These are phyloP conservation scores for Ustilago vetiveriae DNA, from an alignment of 1,284 basidiomycete genomes.

Conservation along the genomic window DNA sequence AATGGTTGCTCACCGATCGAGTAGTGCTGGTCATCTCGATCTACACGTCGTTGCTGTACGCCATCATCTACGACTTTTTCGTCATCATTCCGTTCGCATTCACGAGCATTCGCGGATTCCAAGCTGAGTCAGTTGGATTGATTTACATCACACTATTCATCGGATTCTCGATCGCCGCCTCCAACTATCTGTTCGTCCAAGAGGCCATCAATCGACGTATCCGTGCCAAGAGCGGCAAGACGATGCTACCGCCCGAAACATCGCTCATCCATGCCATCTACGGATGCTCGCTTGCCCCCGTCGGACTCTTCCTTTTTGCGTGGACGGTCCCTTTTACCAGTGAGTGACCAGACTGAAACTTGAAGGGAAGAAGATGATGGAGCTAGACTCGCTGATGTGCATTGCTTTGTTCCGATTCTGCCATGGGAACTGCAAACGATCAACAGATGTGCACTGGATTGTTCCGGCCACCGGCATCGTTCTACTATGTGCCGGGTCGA, in stretches of 20 bases:
- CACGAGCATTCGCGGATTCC: conserved; percentile 32
- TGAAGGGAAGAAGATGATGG: too few relatives aligned
- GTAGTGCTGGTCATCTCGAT: conserved; percentile 43
- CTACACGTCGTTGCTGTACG: conserved; percentile 44
- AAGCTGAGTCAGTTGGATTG: conserved; percentile 32
- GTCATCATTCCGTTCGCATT: conserved; percentile 46
- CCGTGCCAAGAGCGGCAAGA: conserved; percentile 21
- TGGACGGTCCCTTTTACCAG: conserved; percentile 35
- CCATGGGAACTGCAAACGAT: too few relatives aligned
- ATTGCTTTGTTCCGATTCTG: too few relatives aligned
- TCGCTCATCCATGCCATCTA: conserved; percentile 38
- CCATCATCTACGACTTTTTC: conserved; percentile 49
- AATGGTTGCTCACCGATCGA: conserved; percentile 33
- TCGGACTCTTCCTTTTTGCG: conserved; percentile 31
- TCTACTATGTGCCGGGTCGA: conserved; percentile 33
- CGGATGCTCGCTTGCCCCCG: conserved; percentile 30
- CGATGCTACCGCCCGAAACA: conserved; percentile 24
- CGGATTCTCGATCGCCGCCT: conserved; percentile 29
- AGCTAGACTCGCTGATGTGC: too few relatives aligned
- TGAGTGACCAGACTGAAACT: not conserved
- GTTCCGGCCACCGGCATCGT: conserved; percentile 35
- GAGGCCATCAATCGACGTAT: conserved; percentile 23
- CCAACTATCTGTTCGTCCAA: conserved; percentile 29
- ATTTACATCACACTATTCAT: conserved; percentile 41
- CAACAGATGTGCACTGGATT: conserved; percentile 36